Evolutionary conservation across 768 basidiomycete genomes (phyloP).

Genomic region (Pholiota microspora): DNA sequence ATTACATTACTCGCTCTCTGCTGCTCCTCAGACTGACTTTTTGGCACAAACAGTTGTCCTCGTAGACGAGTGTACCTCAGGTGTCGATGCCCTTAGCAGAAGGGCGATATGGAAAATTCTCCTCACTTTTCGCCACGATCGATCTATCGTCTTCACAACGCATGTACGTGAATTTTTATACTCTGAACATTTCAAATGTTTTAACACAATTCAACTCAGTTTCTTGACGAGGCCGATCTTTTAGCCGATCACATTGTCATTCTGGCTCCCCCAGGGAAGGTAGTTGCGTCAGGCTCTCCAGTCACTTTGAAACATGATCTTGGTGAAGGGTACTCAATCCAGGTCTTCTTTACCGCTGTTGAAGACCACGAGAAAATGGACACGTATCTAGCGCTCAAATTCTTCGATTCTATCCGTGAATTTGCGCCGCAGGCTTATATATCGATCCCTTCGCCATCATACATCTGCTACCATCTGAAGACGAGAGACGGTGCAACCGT

Average conservation of each 20-base stretch:
- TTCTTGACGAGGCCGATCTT: constrained; percentile 78
- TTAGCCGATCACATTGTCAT: constrained; percentile 76
- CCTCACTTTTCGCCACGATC: constrained; percentile 61
- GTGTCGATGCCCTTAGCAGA: constrained; percentile 78
- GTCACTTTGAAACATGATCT: constrained; percentile 67
- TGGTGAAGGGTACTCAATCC: constrained; percentile 70
- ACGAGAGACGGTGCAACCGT: constrained; percentile 56
- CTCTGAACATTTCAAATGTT: neutral
- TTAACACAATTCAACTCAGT: constrained; percentile 33
- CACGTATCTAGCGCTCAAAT: constrained; percentile 18
- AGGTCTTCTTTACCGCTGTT: constrained; percentile 38
- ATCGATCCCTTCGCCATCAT: constrained; percentile 37
- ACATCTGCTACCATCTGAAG: constrained; percentile 55
- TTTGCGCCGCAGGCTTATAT: constrained; percentile 45
- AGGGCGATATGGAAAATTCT: constrained; percentile 76
- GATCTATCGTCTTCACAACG: constrained; percentile 76
- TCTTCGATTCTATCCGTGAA: constrained; percentile 41
- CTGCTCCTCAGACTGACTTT: neutral
- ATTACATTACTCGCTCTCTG: neutral
- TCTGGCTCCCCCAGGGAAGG: constrained; percentile 69
- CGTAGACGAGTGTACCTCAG: constrained; percentile 73
- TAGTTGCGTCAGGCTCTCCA: constrained; percentile 71
- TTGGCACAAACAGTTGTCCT: constrained; percentile 37
- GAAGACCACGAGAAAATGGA: constrained; percentile 10
- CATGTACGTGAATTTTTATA: constrained; percentile 45